Evolutionary conservation across 169 alveolate genomes (phyloP), one percentile per base, ranked within the genome.

Genomic region (Plasmodium inui): DNA sequence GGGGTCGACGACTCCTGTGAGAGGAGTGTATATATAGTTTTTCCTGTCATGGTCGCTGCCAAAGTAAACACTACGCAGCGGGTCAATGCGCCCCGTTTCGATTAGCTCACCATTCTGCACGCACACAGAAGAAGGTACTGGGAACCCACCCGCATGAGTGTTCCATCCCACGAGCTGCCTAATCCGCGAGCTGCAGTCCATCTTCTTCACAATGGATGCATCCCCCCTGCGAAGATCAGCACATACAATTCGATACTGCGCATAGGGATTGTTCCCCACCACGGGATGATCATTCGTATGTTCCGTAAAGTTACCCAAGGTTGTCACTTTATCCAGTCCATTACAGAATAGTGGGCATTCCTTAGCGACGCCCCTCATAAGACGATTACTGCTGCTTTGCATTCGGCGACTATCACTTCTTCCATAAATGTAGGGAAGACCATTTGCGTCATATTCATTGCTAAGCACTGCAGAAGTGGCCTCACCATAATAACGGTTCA

Each of bases 301-400:
- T 6, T 83, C 70, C 53, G 17, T 71, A 83, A 26, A 83, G 61
- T 70, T 74, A 19, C 30, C 26, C 39, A 30, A 28, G 28, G 44
- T 61, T 5, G 32, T 86, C 61, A 46, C 22, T 50, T 19, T 46
- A 39, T 46, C 46, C 34, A 78, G 78, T 32, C 67, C 93, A 74
- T 86, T 46, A 55, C 80, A 37, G 50, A 53, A 78, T 37, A 83
- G 22, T 7, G 82, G 8, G 30, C 83, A 39, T 7, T 67, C 22
- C 53, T 70, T 22, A 14, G n/a, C 50, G 71, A 19, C 57, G 19
- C 73, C 83, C 14, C 19, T 44, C 53, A 41, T 19, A 72, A 39
- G 34, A 67, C 6, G 32, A 19, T 53, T 86, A 55, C 80, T 86
- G 67, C 30, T 76, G 81, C 19, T 86, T 39, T 55, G 82, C 34